Conservation (phyloP, 192 early-diverging fungal species). For the Gryganskiella cystojenkinii region DNA sequence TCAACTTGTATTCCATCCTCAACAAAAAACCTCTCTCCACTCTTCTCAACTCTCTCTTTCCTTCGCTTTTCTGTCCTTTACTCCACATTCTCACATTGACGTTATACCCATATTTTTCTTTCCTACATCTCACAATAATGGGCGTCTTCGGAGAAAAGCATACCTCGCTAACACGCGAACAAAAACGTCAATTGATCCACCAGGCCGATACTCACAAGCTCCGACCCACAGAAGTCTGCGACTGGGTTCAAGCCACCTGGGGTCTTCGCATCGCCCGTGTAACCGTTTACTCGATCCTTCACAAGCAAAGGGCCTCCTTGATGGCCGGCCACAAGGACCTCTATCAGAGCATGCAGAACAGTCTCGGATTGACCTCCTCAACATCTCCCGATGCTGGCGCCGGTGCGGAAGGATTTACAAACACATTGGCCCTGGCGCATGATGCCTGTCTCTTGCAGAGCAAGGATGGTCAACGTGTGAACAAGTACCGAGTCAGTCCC, state of each 20-base stretch:
- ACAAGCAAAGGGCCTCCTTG: constrained; percentile 52
- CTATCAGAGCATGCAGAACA: constrained; percentile 42
- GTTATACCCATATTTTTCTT: neutral
- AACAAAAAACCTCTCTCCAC: neutral
- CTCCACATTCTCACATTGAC: neutral
- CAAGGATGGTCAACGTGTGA: constrained; percentile 26
- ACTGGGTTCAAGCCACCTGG: constrained; percentile 51
- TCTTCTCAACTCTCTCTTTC: neutral
- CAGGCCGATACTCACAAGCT: constrained; percentile 52
- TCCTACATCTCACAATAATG: constrained; percentile 13
- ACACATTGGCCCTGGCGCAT: neutral
- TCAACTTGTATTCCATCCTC: too few species aligned
- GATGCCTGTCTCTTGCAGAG: constrained; percentile 12
- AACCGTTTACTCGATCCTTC: constrained; percentile 50
- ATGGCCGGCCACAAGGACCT: constrained; percentile 52
- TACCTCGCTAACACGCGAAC: constrained; percentile 49
- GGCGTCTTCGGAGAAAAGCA: constrained; percentile 53
- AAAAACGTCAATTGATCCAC: constrained; percentile 52
- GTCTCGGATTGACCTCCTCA: constrained; percentile 1
- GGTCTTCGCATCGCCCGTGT: constrained; percentile 48
- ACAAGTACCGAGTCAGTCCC: constrained; percentile 44
- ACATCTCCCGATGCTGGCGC: neutral
- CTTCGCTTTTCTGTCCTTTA: constrained; percentile 3
- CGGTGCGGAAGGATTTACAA: neutral
- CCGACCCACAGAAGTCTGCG: constrained; percentile 48